Evolutionary conservation across 441 rosid genomes (phyloP), one percentile per base, ranked within the genome.

Genomic region (Adansonia gregorii): DNA sequence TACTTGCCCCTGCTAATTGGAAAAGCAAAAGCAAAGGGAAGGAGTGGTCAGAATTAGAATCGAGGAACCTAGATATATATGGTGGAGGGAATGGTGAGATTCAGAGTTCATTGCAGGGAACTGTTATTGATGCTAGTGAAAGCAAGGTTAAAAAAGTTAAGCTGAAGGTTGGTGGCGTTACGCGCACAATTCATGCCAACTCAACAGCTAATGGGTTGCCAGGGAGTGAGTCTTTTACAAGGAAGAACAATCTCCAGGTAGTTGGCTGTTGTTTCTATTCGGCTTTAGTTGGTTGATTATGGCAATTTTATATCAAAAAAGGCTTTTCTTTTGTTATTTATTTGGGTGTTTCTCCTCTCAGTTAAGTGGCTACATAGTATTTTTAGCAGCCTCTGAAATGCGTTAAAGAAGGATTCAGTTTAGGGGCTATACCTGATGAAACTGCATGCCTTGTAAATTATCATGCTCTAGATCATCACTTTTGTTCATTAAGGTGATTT

Each of bases 1-100:
- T 79, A 12, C 95, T 92, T 78, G 90, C 97, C 68, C 97, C 99
- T 79, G 90, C 86, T 9, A 89, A 87, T 79, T 85, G 92, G 93
- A 91, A 86, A 82, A 81, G 78, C 67, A 67, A 80, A 1, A 82
- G 79, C 83, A 85, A 76, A 48, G 61, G 41, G 49, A 80, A 75
- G 58, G 82, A 78, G 20, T 63, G 58, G 54, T 67, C 41, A 15
- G 82, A 82, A 19, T 56, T n/a, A 46, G 85, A 78, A 55, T 76
- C 70, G 3, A 73, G 82, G 78, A 74, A 63, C 73, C 58, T 67
- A 41, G 75, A 56, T 71, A 12, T 64, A 19, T 78, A 73, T 71
- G 55, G 79, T 71, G 85, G 79, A 77, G 84, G 82, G 74, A 83
- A 89, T 78, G 92, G 86, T 72, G 97, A 89, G 66, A 83, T 69